Base-by-base conservation (phyloP, 768 basidiomycete species). In the Dacryopinax primogenitus region DNA sequence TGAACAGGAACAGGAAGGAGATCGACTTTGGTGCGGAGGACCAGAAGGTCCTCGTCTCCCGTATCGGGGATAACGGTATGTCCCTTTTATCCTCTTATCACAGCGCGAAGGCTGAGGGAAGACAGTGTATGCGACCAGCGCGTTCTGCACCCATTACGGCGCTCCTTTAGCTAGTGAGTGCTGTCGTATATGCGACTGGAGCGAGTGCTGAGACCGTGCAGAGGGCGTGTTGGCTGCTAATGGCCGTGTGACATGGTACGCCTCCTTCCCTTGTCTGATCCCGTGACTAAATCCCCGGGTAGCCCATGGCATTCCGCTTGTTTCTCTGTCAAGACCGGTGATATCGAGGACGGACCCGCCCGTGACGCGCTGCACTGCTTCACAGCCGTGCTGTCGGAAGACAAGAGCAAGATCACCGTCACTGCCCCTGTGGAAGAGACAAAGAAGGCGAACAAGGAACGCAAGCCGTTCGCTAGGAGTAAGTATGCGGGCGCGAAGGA, bases 271-370 rank as follows among this genome's bases (percentile, higher is more conserved):
- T 36, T 15, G 3, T 28, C 44, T 21, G 51, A 13, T 86, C 85
- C 71, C 62, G 83, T 74, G 15, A 16, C 28, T 63, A n/a, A 62
- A 28, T 21, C 26, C 41, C 21, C 30, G 23, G 34, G 23, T 7
- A 21, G 66, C 21, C 37, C n/a, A 63, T 18, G 39, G 18, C 30
- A 33, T 11, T 65, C 68, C 89, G 91, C 91, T 33, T 93, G 92
- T 75, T 95, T 92, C 80, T 89, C 88, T 70, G 81, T 90, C 62
- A 86, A 84, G 75, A 88, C 83, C 32, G 89, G 89, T 13, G 90
- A 92, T 70, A 90, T 90, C 58, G 92, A 96, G 80, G 92, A 94
- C 74, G 87, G 91, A 1, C 92, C 92, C 16, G 92, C 90, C 11
- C 86, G 90, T 12, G 78, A 82, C 70, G 83, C 87, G 13, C 74